Base-by-base conservation (phyloP, 306 rosid species). In the Cucurbita moschata region DNA sequence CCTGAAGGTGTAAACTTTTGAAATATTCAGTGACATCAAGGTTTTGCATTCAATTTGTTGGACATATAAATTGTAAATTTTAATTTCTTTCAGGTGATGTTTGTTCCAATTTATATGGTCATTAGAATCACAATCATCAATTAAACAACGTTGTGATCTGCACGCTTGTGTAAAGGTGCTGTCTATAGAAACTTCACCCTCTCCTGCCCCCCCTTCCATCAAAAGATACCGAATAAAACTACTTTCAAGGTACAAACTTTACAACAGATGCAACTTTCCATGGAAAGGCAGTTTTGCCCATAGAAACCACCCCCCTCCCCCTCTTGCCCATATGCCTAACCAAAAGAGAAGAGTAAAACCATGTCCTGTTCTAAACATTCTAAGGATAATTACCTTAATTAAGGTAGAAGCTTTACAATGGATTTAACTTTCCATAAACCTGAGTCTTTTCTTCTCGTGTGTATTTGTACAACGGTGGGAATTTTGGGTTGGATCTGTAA, bases 391-490 rank as follows among this genome's bases (percentile, higher is more conserved):
- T 37, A 26, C 57, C 73, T 68, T 47, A 12, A 15, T 13, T 14
- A 13, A 30, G 12, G 40, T 67, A 11, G 37, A 42, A 9, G 38
- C 72, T 67, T 44, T 44, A 67, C 72, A 21, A 66, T 21, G 46
- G 40, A 13, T 67, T 10, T 8, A 47, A 47, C 23, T 6, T 68
- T 68, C 56, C 57, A 21, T 68, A 12, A 49, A 68, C 57, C 57
- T 4, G 73, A 26, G 40, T 57, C 0, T 38, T 12, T 79, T 72
- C 53, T 72, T 77, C 76, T 73, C 73, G 56, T 83, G 62, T 76
- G 82, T 83, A 72, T 81, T 71, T 72, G 78, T 77, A 23, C 21
- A 18, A 72, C 52, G 79, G 38, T 78, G 71, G 79, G 83, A 82
- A 83, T 66, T 50, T 43, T n/a, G 57, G 53, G 73, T 65, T 75